Evolutionary conservation across 768 basidiomycete genomes (phyloP).

Genomic region (Pleurotus salmoneostramineus): DNA sequence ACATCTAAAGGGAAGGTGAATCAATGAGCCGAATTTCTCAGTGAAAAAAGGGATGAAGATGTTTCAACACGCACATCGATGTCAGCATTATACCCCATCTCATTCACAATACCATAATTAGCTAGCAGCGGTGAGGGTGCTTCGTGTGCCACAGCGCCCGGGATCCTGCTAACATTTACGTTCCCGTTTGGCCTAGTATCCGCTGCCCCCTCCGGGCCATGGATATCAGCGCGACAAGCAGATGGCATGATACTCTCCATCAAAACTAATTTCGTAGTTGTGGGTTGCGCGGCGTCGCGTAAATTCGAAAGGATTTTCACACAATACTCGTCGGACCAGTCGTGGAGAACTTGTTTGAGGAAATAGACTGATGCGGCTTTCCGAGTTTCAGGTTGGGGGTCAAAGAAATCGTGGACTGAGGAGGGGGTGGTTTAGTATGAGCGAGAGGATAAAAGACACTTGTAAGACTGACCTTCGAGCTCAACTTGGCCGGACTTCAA

Average conservation of each 20-base stretch:
- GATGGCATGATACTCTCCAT: slow-evolving; percentile 36
- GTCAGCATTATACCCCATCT: slow-evolving; percentile 30
- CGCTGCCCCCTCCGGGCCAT: slow-evolving; percentile 6
- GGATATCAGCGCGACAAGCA: slow-evolving; percentile 24
- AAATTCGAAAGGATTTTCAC: slow-evolving; percentile 32
- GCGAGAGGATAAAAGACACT: too few species aligned
- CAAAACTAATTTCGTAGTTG: slow-evolving; percentile 33
- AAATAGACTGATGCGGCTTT: slow-evolving; percentile 45
- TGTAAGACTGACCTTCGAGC: slow-evolving; percentile 18
- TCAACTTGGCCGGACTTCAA: slow-evolving; percentile 16
- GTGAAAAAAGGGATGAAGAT: too few species aligned
- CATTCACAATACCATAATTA: slow-evolving; percentile 32
- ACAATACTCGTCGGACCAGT: slow-evolving; percentile 54
- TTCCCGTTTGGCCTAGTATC: too few species aligned
- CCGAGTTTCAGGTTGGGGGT: slow-evolving; percentile 32
- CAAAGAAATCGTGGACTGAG: slow-evolving; percentile 10
- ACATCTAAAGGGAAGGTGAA: slow-evolving; percentile 25
- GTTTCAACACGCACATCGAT: slow-evolving; percentile 31
- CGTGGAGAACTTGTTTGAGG: slow-evolving; percentile 55
- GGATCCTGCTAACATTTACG: slow-evolving; percentile 10
- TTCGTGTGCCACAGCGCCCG: slow-evolving; percentile 18
- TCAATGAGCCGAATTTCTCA: background rate
- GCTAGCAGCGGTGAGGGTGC: slow-evolving; percentile 33
- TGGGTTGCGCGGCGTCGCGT: slow-evolving; percentile 27
- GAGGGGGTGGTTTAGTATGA: too few species aligned